A percentile compares a stretch with the other conserved stretches of the same genome.
Conservation (phyloP, 2,329 filamentous ascomycete genomes). For the Pseudocercospora musae region DNA sequence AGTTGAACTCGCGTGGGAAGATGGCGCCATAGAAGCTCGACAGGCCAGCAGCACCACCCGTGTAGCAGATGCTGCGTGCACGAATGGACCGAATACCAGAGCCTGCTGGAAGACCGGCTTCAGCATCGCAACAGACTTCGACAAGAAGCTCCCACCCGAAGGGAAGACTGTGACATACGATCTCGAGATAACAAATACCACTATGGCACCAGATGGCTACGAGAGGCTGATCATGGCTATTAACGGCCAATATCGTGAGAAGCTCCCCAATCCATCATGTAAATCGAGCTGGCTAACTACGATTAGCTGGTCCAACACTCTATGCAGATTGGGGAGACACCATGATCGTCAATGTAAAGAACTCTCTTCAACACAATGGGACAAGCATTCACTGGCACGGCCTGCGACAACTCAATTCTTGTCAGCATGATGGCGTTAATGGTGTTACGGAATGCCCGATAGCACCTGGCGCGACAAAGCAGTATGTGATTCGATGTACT, state of each 20-base stretch:
- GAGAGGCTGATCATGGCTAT: slow-evolving; percentile 46
- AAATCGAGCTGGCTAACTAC: neutral
- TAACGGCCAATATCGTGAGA: slow-evolving; percentile 57
- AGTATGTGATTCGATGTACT: slow-evolving; percentile 56
- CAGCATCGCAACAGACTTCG: slow-evolving; percentile 46
- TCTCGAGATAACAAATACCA: slow-evolving; percentile 36
- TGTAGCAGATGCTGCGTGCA: slow-evolving; percentile 32
- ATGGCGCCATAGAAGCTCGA: neutral
- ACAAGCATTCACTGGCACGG: slow-evolving; percentile 63
- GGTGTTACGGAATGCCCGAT: slow-evolving; percentile 51
- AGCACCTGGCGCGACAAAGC: slow-evolving; percentile 49
- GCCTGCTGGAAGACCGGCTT: slow-evolving; percentile 44
- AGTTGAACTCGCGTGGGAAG: neutral
- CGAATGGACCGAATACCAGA: slow-evolving; percentile 40
- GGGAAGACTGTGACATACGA: slow-evolving; percentile 38
- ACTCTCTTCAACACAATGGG: slow-evolving; percentile 52
- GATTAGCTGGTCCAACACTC: slow-evolving; percentile 58
- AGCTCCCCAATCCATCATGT: too few species aligned
- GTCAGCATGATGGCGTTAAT: slow-evolving; percentile 50
- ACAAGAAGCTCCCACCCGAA: slow-evolving; percentile 42
- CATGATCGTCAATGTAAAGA: slow-evolving; percentile 49
- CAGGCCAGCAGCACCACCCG: neutral
- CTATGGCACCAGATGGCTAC: slow-evolving; percentile 38
- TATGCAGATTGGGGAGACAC: slow-evolving; percentile 45
- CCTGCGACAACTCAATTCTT: slow-evolving; percentile 56